Conservation (phyloP, 2,329 filamentous ascomycete genomes). For the Chaetothyriales sp. region DNA sequence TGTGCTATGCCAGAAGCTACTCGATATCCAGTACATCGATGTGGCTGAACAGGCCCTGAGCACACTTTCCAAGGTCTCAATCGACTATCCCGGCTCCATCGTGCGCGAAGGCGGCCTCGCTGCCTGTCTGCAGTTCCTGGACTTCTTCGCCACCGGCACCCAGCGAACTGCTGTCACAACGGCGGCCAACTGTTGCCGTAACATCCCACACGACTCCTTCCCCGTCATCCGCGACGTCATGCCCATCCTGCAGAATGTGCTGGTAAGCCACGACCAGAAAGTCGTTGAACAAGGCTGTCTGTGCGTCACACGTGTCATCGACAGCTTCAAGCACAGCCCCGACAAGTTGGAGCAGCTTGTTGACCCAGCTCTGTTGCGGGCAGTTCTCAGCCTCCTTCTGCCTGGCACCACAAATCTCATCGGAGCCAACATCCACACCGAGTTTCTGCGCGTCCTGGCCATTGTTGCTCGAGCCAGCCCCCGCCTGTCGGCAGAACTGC, state of each 20-base stretch:
- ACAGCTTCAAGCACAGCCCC: constrained; percentile 85
- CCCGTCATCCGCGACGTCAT: constrained; percentile 85
- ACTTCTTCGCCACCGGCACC: constrained; percentile 95
- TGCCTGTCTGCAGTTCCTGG: constrained; percentile 87
- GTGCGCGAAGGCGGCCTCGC: constrained; percentile 89
- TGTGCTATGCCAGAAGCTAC: constrained; percentile 80
- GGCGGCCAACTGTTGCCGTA: constrained; percentile 93
- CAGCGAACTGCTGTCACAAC: constrained; percentile 94
- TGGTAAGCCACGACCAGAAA: constrained; percentile 83
- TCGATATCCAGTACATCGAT: constrained; percentile 95
- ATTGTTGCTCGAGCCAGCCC: constrained; percentile 85
- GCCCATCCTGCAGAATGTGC: constrained; percentile 81
- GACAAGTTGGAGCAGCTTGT: constrained; percentile 84
- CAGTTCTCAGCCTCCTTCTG: constrained; percentile 71
- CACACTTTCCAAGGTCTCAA: constrained; percentile 92
- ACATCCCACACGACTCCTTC: constrained; percentile 89
- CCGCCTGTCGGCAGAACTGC: constrained; percentile 68
- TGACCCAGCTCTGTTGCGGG: constrained; percentile 69
- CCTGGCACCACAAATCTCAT: constrained; percentile 94
- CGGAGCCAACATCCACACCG: constrained; percentile 83
- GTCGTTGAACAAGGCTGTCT: constrained; percentile 94
- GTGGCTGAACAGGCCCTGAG: constrained; percentile 92
- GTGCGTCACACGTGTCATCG: constrained; percentile 87
- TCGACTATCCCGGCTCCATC: constrained; percentile 87
- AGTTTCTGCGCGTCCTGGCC: constrained; percentile 81